Evolutionary conservation across 495 filamentous ascomycete species (phyloP).

Genomic region (Penicillium desertorum): DNA sequence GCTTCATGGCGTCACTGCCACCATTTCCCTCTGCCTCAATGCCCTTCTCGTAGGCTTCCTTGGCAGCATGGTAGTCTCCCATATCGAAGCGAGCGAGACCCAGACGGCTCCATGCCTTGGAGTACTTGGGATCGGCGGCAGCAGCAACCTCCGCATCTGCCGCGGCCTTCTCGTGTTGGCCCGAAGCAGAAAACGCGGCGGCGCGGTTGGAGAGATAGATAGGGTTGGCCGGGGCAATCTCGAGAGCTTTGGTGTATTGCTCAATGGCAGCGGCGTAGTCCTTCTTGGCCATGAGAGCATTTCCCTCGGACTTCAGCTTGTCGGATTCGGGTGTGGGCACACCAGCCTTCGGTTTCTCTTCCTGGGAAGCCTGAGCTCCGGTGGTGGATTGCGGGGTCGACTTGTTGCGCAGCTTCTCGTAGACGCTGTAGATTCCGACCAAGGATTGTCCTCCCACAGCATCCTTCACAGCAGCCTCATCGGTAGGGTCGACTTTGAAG

Average conservation of each 20-base stretch:
- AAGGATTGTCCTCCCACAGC: slow-evolving; percentile 84
- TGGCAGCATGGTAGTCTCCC: slow-evolving; percentile 82
- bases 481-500: slow-evolving; percentile 86
- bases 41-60: slow-evolving; percentile 92
- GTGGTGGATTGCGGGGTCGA: slow-evolving; percentile 38
- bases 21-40: slow-evolving; percentile 94
- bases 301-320: slow-evolving; percentile 83
- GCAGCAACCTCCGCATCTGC: slow-evolving; percentile 87
- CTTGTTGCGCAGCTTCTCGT: slow-evolving; percentile 88
- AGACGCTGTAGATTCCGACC: slow-evolving; percentile 86
- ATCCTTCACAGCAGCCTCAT: slow-evolving; percentile 68
- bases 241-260: slow-evolving; percentile 79
- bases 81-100: slow-evolving; percentile 87
- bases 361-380: slow-evolving; percentile 22
- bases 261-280: slow-evolving; percentile 81
- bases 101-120: slow-evolving; percentile 91
- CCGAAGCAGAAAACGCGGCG: slow-evolving; percentile 77
- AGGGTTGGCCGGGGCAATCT: slow-evolving; percentile 77
- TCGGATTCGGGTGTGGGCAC: slow-evolving; percentile 70
- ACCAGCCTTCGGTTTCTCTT: slow-evolving; percentile 35
- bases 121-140: slow-evolving; percentile 83
- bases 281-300: slow-evolving; percentile 88
- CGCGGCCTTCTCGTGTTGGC: slow-evolving; percentile 77
- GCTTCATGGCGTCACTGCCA: slow-evolving; percentile 80
- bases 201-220: slow-evolving; percentile 98